Percentiles rank a stretch among this genome's conserved stretches.
phyloP scores from a whole-genome alignment of 2,329 filamentous ascomycete species.

The Diaporthe helianthi region DNA sequence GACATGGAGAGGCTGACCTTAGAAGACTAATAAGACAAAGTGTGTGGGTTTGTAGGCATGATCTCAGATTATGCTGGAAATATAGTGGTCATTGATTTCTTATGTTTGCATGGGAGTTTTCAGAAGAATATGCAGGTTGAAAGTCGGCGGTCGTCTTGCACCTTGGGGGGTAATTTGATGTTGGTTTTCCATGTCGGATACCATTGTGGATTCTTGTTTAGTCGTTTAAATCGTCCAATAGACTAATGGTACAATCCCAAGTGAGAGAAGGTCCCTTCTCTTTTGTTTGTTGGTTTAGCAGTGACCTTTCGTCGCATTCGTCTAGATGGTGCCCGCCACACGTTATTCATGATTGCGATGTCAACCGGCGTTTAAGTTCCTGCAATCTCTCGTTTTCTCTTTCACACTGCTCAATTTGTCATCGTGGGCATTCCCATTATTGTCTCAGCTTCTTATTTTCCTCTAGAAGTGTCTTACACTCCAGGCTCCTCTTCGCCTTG shows the following conservation, averaged over 20 bases:
- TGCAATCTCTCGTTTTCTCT: no score
- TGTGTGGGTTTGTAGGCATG: neutral
- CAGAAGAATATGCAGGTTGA: neutral
- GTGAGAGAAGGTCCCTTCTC: neutral
- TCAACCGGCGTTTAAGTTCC: no score
- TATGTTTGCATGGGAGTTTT: neutral
- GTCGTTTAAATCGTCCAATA: conserved; percentile 27
- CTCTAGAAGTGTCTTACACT: no score
- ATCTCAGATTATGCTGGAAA: neutral
- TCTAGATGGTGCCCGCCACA: no score
- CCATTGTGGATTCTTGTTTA: conserved; percentile 10
- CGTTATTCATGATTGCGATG: no score
- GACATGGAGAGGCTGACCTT: conserved; percentile 72
- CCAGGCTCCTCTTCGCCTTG: neutral
- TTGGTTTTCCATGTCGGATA: conserved; percentile 12
- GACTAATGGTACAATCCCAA: conserved; percentile 34
- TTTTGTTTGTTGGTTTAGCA: neutral
- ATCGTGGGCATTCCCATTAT: no score
- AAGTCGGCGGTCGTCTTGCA: neutral
- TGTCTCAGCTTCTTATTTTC: no score
- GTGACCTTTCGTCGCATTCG: conserved; percentile 31
- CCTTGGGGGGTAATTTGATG: conserved; percentile 27
- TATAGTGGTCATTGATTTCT: neutral
- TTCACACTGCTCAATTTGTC: no score
- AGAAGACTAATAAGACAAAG: conserved; percentile 41